phyloP scores from a whole-genome alignment of 1,284 basidiomycete species.

The Gymnopus androsaceus region DNA sequence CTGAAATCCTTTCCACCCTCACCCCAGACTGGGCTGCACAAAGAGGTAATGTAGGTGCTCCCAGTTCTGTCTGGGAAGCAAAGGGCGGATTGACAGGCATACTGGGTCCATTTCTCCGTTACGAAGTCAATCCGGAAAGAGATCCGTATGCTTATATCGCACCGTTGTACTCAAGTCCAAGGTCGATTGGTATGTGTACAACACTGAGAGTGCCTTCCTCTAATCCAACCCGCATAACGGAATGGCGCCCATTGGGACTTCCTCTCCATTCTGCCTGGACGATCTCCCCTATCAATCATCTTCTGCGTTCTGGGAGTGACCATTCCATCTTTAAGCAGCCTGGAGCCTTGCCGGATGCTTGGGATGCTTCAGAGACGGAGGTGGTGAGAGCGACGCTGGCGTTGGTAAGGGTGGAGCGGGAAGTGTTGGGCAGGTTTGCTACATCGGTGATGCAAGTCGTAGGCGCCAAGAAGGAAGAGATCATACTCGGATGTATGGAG shows the following conservation, averaged over 20 bases:
- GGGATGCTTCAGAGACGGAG: slow-evolving; percentile 83
- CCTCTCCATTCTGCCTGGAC: slow-evolving; percentile 77
- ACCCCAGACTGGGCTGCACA: slow-evolving; percentile 42
- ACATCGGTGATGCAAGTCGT: slow-evolving; percentile 41
- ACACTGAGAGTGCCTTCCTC: slow-evolving; percentile 55
- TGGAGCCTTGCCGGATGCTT: slow-evolving; percentile 58
- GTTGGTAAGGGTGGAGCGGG: slow-evolving; percentile 49
- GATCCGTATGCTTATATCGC: slow-evolving; percentile 41
- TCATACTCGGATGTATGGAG: slow-evolving; percentile 83
- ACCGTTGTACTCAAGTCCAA: slow-evolving; percentile 47
- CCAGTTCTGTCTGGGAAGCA: slow-evolving; percentile 52
- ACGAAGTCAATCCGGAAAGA: slow-evolving; percentile 21
- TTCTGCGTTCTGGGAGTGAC: slow-evolving; percentile 79
- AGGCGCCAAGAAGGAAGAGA: slow-evolving; percentile 51
- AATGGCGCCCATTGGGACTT: slow-evolving; percentile 42
- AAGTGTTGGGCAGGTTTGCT: slow-evolving; percentile 43
- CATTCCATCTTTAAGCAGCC: slow-evolving; percentile 59
- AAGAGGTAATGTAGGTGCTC: slow-evolving; percentile 38
- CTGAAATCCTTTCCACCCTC: slow-evolving; percentile 40
- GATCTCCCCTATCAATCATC: slow-evolving; percentile 74
- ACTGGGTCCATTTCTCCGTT: slow-evolving; percentile 61
- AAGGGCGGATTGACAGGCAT: slow-evolving; percentile 46
- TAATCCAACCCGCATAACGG: not conserved
- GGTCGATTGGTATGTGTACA: slow-evolving; percentile 54
- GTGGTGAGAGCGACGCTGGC: slow-evolving; percentile 70